A percentile compares a stretch with the other conserved stretches of the same genome.
These are phyloP conservation scores for Solanum bukasovii DNA, from an alignment of 257 asterid genomes.

Conservation along the genomic window DNA sequence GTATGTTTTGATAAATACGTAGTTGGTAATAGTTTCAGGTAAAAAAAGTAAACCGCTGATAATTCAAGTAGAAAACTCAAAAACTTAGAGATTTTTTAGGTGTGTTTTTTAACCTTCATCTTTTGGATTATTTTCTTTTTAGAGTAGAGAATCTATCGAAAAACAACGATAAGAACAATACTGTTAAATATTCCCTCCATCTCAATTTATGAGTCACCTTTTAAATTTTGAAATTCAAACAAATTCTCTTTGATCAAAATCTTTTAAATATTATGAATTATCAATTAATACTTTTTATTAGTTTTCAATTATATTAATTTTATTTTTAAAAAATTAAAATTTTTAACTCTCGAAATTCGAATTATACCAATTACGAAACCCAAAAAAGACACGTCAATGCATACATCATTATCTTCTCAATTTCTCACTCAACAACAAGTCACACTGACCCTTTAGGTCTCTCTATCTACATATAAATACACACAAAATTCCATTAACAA, in stretches of 20 bases:
- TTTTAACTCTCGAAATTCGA: not conserved
- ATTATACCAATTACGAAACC: not conserved
- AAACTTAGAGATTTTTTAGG: accelerated
- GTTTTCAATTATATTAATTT: not conserved
- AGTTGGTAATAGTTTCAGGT: not conserved
- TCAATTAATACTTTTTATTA: too few relatives aligned
- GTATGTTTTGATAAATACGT: not conserved
- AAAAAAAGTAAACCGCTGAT: not conserved
- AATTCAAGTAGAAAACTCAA: not conserved
- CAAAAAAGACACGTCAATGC: not conserved
- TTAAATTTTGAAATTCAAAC: not conserved
- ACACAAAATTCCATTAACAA: not conserved
- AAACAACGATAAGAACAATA: not conserved
- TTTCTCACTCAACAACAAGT: not conserved
- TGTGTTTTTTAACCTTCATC: not conserved
- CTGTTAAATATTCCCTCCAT: not conserved
- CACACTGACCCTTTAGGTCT: not conserved
- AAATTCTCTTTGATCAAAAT: not conserved
- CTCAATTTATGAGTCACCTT: not conserved
- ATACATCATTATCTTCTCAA: not conserved
- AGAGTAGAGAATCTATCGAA: accelerated
- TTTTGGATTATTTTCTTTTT: not conserved
- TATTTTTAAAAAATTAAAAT: accelerated
- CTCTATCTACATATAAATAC: not conserved
- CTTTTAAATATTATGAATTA: not conserved